Conservation (phyloP, 306 rosid species). For the Boehmeria nivea region DNA sequence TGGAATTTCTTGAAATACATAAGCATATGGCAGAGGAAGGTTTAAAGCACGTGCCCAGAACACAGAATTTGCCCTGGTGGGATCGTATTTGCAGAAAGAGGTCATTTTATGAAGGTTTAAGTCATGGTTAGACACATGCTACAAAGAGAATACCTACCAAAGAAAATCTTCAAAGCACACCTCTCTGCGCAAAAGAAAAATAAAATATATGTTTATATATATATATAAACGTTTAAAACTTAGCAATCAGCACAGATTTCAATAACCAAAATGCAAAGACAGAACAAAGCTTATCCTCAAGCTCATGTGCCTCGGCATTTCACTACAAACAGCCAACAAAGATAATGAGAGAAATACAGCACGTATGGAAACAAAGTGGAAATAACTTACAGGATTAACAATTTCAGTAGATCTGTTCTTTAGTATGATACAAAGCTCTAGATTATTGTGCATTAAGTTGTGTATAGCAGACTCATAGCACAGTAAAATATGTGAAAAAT, state of each 20-base stretch:
- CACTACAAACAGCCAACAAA: too few species aligned
- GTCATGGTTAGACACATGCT: conserved; percentile 1
- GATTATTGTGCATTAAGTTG: too few species aligned
- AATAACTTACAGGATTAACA: not conserved
- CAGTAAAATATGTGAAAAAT: too few species aligned
- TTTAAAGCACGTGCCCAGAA: conserved; percentile 94
- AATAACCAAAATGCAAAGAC: too few species aligned
- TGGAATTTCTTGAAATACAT: conserved; percentile 69
- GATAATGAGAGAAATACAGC: too few species aligned
- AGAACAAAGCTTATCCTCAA: too few species aligned
- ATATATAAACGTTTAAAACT: conserved; percentile 3
- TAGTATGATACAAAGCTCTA: too few species aligned
- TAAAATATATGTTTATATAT: conserved; percentile 7
- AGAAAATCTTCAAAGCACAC: conserved; percentile 91
- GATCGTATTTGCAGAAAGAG: conserved; percentile 24
- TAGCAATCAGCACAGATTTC: not conserved
- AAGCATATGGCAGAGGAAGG: conserved; percentile 75
- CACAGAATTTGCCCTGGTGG: conserved; percentile 84
- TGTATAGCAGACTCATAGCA: too few species aligned
- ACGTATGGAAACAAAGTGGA: not conserved
- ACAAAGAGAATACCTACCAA: conserved; percentile 52
- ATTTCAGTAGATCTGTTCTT: too few species aligned
- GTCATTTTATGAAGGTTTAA: conserved; percentile 29
- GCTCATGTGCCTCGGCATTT: too few species aligned
- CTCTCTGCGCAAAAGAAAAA: conserved; percentile 52